phyloP scores from a whole-genome alignment of 2,329 filamentous ascomycete genomes.

The Triangularia setosa region DNA sequence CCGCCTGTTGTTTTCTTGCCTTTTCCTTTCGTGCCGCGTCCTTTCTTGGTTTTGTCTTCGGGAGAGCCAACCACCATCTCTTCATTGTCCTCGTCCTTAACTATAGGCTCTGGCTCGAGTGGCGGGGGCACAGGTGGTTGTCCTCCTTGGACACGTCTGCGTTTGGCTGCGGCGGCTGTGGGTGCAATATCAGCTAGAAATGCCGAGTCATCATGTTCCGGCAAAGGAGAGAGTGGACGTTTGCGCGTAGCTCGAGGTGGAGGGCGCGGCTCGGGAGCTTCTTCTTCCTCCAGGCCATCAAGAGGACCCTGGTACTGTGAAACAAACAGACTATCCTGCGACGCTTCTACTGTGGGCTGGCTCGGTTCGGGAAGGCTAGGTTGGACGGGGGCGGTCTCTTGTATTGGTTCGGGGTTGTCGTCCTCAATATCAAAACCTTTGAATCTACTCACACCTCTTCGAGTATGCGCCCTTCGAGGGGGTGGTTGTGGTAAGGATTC shows the following conservation, averaged over 20 bases:
- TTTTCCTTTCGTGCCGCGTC: conserved; percentile 20
- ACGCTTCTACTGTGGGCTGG: conserved; percentile 17
- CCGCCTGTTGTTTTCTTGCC: conserved; percentile 51
- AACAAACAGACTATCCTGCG: conserved; percentile 51
- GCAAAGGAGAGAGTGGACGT: conserved; percentile 40
- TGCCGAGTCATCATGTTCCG: conserved; percentile 43
- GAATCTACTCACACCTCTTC: conserved; percentile 54
- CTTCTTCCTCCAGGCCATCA: conserved; percentile 10
- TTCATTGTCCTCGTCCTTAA: conserved; percentile 25
- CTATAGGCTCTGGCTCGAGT: conserved; percentile 24
- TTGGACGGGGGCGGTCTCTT: background rate
- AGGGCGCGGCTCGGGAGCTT: background rate
- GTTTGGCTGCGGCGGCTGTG: conserved; percentile 72
- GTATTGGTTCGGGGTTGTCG: conserved; percentile 34
- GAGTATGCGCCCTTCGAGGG: conserved; percentile 20
- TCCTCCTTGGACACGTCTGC: conserved; percentile 63
- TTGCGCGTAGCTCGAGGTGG: conserved; percentile 38
- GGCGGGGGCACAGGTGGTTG: conserved; percentile 41
- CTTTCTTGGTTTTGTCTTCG: conserved; percentile 16
- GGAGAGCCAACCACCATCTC: conserved; percentile 19
- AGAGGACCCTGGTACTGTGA: conserved; percentile 42
- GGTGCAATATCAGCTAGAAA: conserved; percentile 71
- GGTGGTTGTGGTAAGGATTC: conserved; percentile 21
- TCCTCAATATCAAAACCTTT: conserved; percentile 62
- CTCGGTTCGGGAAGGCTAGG: conserved; percentile 20